Conservation (phyloP, 345 rosid genomes). For the Corchorus olitorius region DNA sequence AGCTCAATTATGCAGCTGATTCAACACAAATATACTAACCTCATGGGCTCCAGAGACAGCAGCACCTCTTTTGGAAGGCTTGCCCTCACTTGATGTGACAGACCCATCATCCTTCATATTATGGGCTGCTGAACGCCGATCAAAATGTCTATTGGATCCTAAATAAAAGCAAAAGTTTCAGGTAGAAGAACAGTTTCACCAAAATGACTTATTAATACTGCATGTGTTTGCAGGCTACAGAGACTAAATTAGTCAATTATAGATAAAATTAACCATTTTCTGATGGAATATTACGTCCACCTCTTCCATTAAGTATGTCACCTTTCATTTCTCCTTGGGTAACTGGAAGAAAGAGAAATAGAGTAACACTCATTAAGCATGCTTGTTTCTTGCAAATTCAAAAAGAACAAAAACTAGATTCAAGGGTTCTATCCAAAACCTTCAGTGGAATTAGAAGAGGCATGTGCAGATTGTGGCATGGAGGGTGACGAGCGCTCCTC, state of each 20-base stretch:
- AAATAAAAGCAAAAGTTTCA: conserved; percentile 20
- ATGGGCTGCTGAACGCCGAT: conserved; percentile 42
- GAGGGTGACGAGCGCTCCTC: conserved; percentile 44
- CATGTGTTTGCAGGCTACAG: neutral
- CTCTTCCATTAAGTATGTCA: conserved; percentile 27
- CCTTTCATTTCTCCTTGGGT: conserved; percentile 43
- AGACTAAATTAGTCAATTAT: conserved; percentile 13
- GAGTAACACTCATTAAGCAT: neutral
- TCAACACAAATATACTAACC: conserved; percentile 40
- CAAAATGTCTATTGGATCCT: conserved; percentile 47
- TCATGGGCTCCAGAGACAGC: conserved; percentile 56
- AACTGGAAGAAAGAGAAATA: conserved; percentile 29
- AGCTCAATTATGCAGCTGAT: conserved; percentile 16
- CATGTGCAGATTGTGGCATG: conserved; percentile 21
- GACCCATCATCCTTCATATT: conserved; percentile 44
- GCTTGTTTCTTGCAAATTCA: neutral
- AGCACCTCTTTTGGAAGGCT: conserved; percentile 59
- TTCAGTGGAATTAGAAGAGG: conserved; percentile 27
- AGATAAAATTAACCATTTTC: conserved; percentile 42
- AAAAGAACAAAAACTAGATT: neutral
- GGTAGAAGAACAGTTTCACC: neutral
- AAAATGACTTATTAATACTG: neutral
- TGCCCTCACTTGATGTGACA: conserved; percentile 41
- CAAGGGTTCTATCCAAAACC: conserved; percentile 32
- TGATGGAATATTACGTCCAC: conserved; percentile 30